A percentile compares a stretch with the other conserved stretches of the same genome.
phyloP scores from a whole-genome alignment of 2,329 filamentous ascomycete genomes.

The Alternaria panax region DNA sequence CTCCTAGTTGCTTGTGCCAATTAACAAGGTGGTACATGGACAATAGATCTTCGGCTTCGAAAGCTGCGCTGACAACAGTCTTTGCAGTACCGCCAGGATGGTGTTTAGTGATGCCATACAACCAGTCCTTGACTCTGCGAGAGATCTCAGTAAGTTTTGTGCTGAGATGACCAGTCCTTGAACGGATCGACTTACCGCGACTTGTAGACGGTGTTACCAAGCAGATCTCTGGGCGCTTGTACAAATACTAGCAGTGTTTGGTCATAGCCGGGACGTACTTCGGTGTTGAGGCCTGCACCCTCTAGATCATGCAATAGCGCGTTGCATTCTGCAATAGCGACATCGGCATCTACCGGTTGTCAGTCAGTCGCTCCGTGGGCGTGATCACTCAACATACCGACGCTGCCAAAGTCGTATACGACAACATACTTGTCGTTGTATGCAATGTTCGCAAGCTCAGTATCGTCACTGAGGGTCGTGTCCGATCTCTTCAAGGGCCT shows the following conservation, averaged over 20 bases:
- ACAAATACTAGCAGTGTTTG: slow-evolving; percentile 42
- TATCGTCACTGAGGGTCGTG: slow-evolving; percentile 34
- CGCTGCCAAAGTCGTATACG: slow-evolving; percentile 38
- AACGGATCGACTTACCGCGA: slow-evolving; percentile 28
- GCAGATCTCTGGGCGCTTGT: slow-evolving; percentile 39
- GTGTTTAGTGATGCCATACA: slow-evolving; percentile 74
- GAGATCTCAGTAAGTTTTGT: background rate
- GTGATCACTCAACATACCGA: slow-evolving; percentile 27
- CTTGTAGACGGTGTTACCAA: slow-evolving; percentile 43
- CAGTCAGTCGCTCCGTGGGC: background rate
- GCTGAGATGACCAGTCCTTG: background rate
- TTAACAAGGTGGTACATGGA: slow-evolving; percentile 81
- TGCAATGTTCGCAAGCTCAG: slow-evolving; percentile 30
- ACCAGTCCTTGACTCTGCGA: slow-evolving; percentile 79
- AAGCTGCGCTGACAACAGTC: slow-evolving; percentile 66
- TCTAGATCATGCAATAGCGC: slow-evolving; percentile 35
- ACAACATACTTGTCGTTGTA: slow-evolving; percentile 47
- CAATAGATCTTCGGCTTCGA: slow-evolving; percentile 79
- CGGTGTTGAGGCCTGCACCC: slow-evolving; percentile 40
- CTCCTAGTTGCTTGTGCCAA: slow-evolving; percentile 74
- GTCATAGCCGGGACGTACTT: slow-evolving; percentile 42
- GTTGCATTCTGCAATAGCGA: slow-evolving; percentile 32
- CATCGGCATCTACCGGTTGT: slow-evolving; percentile 23
- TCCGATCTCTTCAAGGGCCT: slow-evolving; percentile 30
- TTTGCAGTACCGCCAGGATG: slow-evolving; percentile 60